Percentiles rank a stretch among this genome's conserved stretches.
These are phyloP conservation scores for Ophiocordyceps camponoti-rufipedis DNA, from an alignment of 2,329 filamentous ascomycete genomes.

Conservation along the genomic window DNA sequence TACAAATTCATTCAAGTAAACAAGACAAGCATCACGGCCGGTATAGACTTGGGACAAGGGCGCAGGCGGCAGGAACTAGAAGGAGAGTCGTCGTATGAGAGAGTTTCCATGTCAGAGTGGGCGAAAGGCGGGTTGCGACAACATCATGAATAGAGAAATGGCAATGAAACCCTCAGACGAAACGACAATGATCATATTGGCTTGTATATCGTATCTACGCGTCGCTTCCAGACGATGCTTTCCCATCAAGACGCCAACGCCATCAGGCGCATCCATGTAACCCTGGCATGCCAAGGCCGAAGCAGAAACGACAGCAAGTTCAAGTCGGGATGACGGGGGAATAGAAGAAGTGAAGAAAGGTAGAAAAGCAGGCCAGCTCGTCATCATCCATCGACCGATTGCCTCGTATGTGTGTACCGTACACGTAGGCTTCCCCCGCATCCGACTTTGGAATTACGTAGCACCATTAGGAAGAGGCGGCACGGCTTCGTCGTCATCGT, in stretches of 20 bases:
- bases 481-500: conserved; percentile 14
- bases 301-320: neutral
- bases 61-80: too few relatives aligned
- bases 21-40: neutral
- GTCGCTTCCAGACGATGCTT: neutral
- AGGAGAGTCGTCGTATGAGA: neutral
- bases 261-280: neutral
- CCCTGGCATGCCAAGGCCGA: neutral
- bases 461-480: conserved; percentile 26
- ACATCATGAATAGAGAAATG: neutral
- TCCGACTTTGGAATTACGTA: conserved; percentile 7
- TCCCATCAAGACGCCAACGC: neutral
- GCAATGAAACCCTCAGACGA: neutral
- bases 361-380: neutral
- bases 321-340: neutral
- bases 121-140: neutral
- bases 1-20: too few relatives aligned
- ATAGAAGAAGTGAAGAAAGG: neutral
- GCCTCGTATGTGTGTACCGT: neutral
- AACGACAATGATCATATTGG: neutral
- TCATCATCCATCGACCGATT: neutral
- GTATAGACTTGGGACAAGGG: neutral
- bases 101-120: neutral
- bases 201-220: neutral
- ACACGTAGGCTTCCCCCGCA: neutral